Percentiles rank a stretch among this genome's conserved stretches.
Evolutionary conservation across 2,329 filamentous ascomycete genomes (phyloP).

Genomic region (Alternaria panax): DNA sequence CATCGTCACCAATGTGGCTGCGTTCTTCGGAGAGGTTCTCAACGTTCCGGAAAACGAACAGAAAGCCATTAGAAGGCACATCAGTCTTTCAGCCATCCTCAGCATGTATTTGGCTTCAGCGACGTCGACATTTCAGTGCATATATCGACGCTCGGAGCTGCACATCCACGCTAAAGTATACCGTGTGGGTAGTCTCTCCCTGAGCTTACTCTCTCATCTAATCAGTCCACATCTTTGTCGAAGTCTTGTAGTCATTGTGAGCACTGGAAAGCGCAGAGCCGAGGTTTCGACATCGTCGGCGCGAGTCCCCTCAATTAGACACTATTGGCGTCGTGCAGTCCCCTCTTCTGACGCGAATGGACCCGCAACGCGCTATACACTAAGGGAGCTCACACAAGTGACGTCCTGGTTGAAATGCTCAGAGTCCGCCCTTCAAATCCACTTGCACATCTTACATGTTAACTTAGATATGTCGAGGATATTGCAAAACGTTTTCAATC

Average conservation of each 20-base stretch:
- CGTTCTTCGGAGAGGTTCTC: neutral
- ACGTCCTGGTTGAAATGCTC: neutral
- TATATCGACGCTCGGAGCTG: neutral
- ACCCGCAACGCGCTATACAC: conserved; percentile 8
- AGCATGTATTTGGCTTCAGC: neutral
- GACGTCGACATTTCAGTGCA: neutral
- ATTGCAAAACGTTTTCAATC: conserved; percentile 23
- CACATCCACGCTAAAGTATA: neutral
- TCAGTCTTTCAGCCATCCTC: neutral
- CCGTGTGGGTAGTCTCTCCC: neutral
- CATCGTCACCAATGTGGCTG: conserved; percentile 9
- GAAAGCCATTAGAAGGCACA: neutral
- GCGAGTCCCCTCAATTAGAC: conserved; percentile 5
- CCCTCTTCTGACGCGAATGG: conserved; percentile 11
- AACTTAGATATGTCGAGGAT: conserved; percentile 27
- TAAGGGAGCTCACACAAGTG: neutral
- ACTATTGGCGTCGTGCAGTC: neutral
- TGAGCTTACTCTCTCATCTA: no score
- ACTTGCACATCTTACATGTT: neutral
- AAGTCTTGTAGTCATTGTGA: neutral
- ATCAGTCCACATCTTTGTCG: no score
- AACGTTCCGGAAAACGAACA: neutral
- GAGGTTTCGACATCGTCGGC: conserved; percentile 7
- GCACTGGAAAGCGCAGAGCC: neutral
- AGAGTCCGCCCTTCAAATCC: neutral